phyloP scores from a whole-genome alignment of 2,329 filamentous ascomycete genomes.

The Diplodia intermedia region DNA sequence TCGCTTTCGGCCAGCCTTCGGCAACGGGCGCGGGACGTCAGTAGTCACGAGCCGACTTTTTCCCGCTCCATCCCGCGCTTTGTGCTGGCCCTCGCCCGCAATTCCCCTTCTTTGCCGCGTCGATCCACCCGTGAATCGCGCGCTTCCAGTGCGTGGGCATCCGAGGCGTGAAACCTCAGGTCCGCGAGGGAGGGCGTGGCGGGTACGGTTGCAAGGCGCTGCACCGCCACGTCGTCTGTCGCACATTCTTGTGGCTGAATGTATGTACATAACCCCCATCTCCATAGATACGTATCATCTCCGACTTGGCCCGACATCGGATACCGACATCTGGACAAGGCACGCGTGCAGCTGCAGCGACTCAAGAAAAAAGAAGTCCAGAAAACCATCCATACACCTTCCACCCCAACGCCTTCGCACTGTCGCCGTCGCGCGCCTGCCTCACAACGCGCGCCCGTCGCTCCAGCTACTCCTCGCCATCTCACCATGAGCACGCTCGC shows the following conservation, averaged over 20 bases:
- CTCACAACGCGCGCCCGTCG: neutral
- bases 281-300: neutral
- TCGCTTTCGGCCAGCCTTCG: conserved; percentile 31
- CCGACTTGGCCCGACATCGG: conserved; percentile 15
- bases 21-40: conserved; percentile 28
- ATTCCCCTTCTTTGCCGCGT: neutral
- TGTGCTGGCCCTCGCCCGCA: neutral
- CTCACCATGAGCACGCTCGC: neutral
- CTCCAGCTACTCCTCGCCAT: neutral
- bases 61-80: conserved; percentile 6
- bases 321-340: neutral
- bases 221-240: no score
- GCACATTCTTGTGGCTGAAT: no score
- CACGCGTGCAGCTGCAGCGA: neutral
- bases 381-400: neutral
- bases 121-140: no score
- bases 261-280: no score
- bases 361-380: neutral
- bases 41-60: conserved; percentile 6
- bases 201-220: no score
- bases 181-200: no score
- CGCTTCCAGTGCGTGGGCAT: no score
- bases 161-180: no score
- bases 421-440: neutral
- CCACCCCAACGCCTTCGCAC: neutral